Evolutionary conservation across 1,139 yeast genomes (phyloP).

Genomic region (Saccharomyces hybrid): DNA sequence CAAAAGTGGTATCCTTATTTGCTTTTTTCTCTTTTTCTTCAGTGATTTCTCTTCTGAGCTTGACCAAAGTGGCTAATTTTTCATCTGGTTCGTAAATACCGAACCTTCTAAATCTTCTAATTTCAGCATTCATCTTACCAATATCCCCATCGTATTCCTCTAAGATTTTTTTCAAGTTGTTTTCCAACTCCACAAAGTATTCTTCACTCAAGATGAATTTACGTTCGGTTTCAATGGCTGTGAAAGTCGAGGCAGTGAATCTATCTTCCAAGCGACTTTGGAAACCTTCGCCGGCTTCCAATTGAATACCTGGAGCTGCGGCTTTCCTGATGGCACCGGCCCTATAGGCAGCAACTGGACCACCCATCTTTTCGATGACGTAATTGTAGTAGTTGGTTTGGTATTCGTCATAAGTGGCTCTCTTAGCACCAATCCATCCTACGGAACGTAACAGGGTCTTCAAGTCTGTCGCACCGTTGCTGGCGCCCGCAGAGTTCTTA

Average conservation of each 20-base stretch:
- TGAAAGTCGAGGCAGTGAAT: conserved; percentile 28
- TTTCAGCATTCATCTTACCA: conserved; percentile 31
- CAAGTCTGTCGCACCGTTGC: conserved; percentile 9
- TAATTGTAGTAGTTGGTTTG: conserved; percentile 60
- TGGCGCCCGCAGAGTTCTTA: conserved; percentile 33
- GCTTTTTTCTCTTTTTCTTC: conserved; percentile 6
- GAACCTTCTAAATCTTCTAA: conserved; percentile 45
- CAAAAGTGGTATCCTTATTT: conserved; percentile 5
- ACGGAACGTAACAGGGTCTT: conserved; percentile 43
- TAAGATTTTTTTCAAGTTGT: conserved; percentile 35
- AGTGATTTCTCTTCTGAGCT: conserved; percentile 27
- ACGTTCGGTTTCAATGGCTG: conserved; percentile 29
- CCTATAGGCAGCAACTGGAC: conserved; percentile 70
- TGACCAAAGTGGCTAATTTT: conserved; percentile 34
- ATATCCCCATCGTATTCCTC: conserved; percentile 26
- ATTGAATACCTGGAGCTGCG: conserved; percentile 51
- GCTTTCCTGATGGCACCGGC: conserved; percentile 59
- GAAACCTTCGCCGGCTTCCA: conserved; percentile 78
- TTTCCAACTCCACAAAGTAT: conserved; percentile 45
- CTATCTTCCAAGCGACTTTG: conserved; percentile 45
- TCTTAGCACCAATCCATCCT: conserved; percentile 92
- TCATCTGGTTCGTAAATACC: conserved; percentile 51
- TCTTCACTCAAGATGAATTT: conserved; percentile 47
- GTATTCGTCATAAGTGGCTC: conserved; percentile 64
- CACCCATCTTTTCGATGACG: conserved; percentile 63